Conservation (phyloP, 2,329 filamentous ascomycete species). For the Pseudocercospora macadamiae region DNA sequence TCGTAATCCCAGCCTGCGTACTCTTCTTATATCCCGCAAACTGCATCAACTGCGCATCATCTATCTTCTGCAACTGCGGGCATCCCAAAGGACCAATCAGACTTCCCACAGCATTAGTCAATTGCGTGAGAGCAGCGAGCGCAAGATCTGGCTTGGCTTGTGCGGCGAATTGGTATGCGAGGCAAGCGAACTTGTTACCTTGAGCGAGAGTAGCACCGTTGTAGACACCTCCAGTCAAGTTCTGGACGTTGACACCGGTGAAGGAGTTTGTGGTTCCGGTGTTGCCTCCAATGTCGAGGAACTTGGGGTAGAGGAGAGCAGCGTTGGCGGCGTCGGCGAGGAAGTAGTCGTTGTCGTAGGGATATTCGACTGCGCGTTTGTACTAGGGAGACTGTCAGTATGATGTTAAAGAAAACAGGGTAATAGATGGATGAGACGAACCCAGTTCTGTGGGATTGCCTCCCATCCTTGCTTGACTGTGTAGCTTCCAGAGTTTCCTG, state of each 20-base stretch:
- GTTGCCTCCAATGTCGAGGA: constrained; percentile 41
- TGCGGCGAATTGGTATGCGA: constrained; percentile 31
- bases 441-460: constrained; percentile 44
- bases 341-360: constrained; percentile 38
- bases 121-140: constrained; percentile 9
- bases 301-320: constrained; percentile 32
- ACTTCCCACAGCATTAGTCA: constrained; percentile 12
- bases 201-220: constrained; percentile 35
- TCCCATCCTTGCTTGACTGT: constrained; percentile 40
- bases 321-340: constrained; percentile 20
- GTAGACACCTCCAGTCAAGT: constrained; percentile 46
- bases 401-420: neutral
- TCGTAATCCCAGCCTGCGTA: constrained; percentile 19
- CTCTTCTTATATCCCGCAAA: constrained; percentile 18
- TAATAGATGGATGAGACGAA: neutral
- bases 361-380: constrained; percentile 26
- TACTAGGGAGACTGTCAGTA: constrained; percentile 23
- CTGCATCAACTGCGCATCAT: constrained; percentile 11
- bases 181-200: constrained; percentile 55
- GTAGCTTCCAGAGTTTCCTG: constrained; percentile 36
- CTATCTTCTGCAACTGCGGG: constrained; percentile 11
- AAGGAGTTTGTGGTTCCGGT: constrained; percentile 40
- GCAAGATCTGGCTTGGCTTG: constrained; percentile 20
- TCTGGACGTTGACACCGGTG: constrained; percentile 37
- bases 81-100: constrained; percentile 10